These are phyloP conservation scores for Cardamine resedifolia DNA, from an alignment of 345 rosid genomes.

Conservation along the genomic window DNA sequence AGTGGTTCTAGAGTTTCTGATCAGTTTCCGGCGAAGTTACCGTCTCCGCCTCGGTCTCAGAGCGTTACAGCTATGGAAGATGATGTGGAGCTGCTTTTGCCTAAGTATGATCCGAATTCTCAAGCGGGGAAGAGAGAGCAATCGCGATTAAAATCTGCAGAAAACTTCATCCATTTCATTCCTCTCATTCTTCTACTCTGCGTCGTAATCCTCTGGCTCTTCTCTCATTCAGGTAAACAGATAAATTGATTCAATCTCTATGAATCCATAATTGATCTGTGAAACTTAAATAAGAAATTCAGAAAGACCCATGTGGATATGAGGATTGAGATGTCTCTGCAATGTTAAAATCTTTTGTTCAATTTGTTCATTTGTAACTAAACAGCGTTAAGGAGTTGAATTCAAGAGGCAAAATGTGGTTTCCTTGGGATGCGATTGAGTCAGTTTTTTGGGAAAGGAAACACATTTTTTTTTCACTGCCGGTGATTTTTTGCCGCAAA, in stretches of 20 bases:
- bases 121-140: slow-evolving; percentile 61
- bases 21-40: slow-evolving; percentile 37
- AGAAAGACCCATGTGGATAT: slow-evolving; percentile 1
- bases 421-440: background rate
- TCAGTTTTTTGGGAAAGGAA: slow-evolving; percentile 17
- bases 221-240: slow-evolving; percentile 54
- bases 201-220: slow-evolving; percentile 75
- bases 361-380: slow-evolving; percentile 5
- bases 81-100: slow-evolving; percentile 46
- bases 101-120: slow-evolving; percentile 66
- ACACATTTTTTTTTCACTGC: background rate
- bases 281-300: background rate
- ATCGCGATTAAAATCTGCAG: slow-evolving; percentile 60
- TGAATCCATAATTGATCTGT: background rate
- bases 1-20: slow-evolving; percentile 49
- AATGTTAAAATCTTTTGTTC: background rate
- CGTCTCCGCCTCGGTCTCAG: slow-evolving; percentile 34
- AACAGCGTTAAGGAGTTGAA: slow-evolving; percentile 21
- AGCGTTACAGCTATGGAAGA: slow-evolving; percentile 32
- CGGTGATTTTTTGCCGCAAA: background rate
- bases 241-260: background rate
- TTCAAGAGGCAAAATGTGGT: slow-evolving; percentile 10
- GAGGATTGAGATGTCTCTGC: background rate
- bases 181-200: slow-evolving; percentile 66
- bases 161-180: slow-evolving; percentile 72